Conservation (phyloP, 305 asterid species). For the Petunia hybrid region DNA sequence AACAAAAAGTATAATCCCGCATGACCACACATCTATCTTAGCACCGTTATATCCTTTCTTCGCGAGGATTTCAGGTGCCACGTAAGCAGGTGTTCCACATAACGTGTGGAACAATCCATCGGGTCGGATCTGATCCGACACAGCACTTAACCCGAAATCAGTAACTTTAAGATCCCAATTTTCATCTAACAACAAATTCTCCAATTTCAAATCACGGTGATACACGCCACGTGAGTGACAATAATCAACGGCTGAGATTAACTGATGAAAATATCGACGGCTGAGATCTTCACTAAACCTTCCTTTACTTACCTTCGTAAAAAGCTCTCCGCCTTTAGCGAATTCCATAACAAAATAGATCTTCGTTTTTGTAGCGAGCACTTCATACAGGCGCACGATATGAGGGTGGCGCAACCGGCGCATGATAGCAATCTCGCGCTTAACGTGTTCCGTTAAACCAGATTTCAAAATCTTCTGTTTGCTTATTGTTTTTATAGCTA, state of each 20-base stretch:
- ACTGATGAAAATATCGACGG: conserved; percentile 41
- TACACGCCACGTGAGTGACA: conserved; percentile 36
- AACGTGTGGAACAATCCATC: conserved; percentile 37
- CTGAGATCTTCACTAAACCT: conserved; percentile 43
- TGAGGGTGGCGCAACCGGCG: conserved; percentile 36
- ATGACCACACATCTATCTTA: conserved; percentile 41
- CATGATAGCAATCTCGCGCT: conserved; percentile 41
- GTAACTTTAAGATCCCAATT: conserved; percentile 40
- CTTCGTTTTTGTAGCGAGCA: conserved; percentile 36
- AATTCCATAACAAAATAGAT: conserved; percentile 36
- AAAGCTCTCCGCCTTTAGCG: conserved; percentile 43
- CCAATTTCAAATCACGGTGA: conserved; percentile 41
- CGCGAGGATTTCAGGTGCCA: conserved; percentile 38
- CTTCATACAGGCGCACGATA: conserved; percentile 39
- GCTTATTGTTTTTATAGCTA: conserved; percentile 39
- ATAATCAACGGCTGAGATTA: conserved; percentile 40
- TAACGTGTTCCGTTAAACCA: conserved; percentile 30
- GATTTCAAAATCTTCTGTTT: conserved; percentile 28
- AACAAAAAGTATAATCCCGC: conserved; percentile 39
- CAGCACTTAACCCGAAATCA: conserved; percentile 38
- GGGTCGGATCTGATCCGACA: conserved; percentile 40
- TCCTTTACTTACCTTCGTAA: conserved; percentile 32
- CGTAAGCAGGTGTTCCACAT: conserved; percentile 42
- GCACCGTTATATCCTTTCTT: conserved; percentile 41
- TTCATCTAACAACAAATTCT: conserved; percentile 36